Base-by-base conservation (phyloP, 1,284 basidiomycete genomes). In the Athelia sp. region DNA sequence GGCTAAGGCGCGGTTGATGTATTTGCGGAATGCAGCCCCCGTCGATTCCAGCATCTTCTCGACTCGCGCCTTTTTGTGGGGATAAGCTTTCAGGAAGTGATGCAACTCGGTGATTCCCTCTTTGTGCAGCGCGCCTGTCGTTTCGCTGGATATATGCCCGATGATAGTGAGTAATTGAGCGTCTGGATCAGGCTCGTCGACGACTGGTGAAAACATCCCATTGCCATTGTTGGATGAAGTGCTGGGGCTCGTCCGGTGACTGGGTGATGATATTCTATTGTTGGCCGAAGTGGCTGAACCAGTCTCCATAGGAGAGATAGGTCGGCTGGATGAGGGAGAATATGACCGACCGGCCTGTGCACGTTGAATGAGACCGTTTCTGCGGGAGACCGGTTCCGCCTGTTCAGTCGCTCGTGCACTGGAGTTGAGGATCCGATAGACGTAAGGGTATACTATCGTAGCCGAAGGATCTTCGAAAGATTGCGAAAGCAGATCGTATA, bases 81-180 rank as follows among this genome's bases (percentile, higher is more conserved):
- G 96, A 62, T 98, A 84, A 24, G 84, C 84, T 68, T 96, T 96
- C 59, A 97, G 72, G 73, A 95, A 98, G 43, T 94, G 87, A 63
- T 98, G 93, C 36, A 99, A 72, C 58, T 95, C 93, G n/a, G 92
- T 94, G 51, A 99, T 95, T 3, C 93, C 93, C 68, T 94, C 86
- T 64, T 89, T 87, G 66, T 90, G 84, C 68, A 89, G 72, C 6
- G 84, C 87, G 17, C 87, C 88, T 8, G 82, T 93, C 29, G 87
- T 88, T 69, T 89, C 90, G 65, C 87, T 93, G 24, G 89, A 93
- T 53, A 96, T 95, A 60, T 92, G 85, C 48, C 89, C 87, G 61
- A 96, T 93, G 58, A 96, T 96, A 24, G 79, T 80, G 44, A 87
- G 79, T 48, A 93, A 71, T 58, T 87, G 86, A 19, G 83, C 85